phyloP scores from a whole-genome alignment of 768 basidiomycete genomes.

The Pleurotus giganteus region DNA sequence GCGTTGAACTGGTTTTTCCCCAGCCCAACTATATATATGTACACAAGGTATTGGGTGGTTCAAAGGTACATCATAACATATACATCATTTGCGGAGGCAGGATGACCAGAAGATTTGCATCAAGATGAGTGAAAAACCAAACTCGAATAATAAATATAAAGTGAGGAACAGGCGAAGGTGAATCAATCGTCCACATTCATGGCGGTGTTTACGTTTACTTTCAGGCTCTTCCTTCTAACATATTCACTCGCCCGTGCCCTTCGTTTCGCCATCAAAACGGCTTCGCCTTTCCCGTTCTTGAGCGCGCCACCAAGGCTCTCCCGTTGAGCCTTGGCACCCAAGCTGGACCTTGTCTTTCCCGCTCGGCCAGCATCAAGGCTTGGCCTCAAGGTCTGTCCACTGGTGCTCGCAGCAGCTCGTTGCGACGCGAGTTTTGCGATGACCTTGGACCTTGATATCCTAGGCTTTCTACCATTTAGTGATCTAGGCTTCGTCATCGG shows the following conservation, averaged over 20 bases:
- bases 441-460: constrained; percentile 79
- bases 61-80: neutral
- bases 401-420: constrained; percentile 44
- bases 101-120: neutral
- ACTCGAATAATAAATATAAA: neutral
- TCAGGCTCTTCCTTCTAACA: constrained; percentile 50
- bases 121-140: neutral
- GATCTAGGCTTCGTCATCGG: constrained; percentile 20
- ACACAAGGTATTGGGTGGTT: no score
- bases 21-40: no score
- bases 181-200: constrained; percentile 9
- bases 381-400: constrained; percentile 21
- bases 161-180: neutral
- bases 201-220: neutral
- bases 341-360: constrained; percentile 47
- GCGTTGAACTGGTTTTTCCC: no score
- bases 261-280: constrained; percentile 63
- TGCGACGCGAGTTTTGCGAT: constrained; percentile 76
- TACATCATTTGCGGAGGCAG: neutral
- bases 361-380: constrained; percentile 22
- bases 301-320: constrained; percentile 25
- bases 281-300: constrained; percentile 27
- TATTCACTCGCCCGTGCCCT: constrained; percentile 77
- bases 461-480: constrained; percentile 57
- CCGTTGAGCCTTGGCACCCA: constrained; percentile 38